Base-by-base conservation (phyloP, 257 asterid species). In the Solanum tarapatanum region DNA sequence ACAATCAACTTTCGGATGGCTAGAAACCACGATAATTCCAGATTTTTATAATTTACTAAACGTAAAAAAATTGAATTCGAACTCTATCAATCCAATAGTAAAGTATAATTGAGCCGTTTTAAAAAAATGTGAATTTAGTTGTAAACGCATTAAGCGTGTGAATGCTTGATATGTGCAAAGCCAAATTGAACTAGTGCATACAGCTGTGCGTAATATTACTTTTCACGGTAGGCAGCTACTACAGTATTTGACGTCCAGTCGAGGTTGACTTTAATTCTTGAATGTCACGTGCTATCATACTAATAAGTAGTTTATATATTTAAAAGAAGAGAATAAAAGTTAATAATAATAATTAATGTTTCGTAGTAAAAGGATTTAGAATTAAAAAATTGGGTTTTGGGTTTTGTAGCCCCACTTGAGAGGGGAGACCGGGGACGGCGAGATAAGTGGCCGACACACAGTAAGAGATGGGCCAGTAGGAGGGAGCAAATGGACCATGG, bases 341-440 rank as follows among this genome's bases (percentile, higher is more conserved):
- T 48, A 26, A 33, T 24, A n/a, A 73, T 8, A 3, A 70, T 32
- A 24, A 7, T 79, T 43, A 43, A 77, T 41, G 62, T 77, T 77
- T n/a, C 12, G 35, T 39, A 41, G 83, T 75, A 75, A 75, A 77
- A 76, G n/a, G 12, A 41, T 45, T 43, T 8, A 26, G 84, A 79
- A 79, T 79, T 26, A 41, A 26, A 16, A 24, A 45, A 79, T 26
- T 6, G 1, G 19, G 28, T 80, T 80, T 80, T 80, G 85, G 85
- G 68, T 80, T 45, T 80, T 80, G 85, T 80, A 80, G 85, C 85
- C 85, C 85, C 85, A 80, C 85, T 60, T 45, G 68, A 24, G 84
- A 85, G 87, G 70, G 87, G 37, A 62, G 87, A 43, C 79, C 87
- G 87, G 80, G 87, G 51, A 74, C 60, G 72, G 88, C 84, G 35